phyloP scores from a whole-genome alignment of 2,329 filamentous ascomycete species.

The Huntiella decipiens region DNA sequence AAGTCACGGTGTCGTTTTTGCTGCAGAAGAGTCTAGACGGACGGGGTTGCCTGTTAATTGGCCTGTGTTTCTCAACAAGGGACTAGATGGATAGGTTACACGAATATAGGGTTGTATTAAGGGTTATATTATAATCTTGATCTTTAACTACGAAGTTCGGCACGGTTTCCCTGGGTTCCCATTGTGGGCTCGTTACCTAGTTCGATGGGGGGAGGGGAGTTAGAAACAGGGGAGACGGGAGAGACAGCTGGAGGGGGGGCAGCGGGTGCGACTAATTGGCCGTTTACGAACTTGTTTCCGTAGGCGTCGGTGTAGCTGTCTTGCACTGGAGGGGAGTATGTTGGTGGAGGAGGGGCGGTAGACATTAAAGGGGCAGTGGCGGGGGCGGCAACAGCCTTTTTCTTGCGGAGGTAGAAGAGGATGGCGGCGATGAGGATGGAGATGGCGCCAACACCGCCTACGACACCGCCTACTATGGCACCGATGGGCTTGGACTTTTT shows the following conservation, averaged over 20 bases:
- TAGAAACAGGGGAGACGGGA: slow-evolving; percentile 6
- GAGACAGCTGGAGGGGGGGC: slow-evolving; percentile 2
- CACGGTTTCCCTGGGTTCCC: neutral
- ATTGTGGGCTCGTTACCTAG: neutral
- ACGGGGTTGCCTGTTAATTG: slow-evolving; percentile 55
- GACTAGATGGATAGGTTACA: too few species aligned
- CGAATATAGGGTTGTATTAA: too few species aligned
- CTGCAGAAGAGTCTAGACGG: slow-evolving; percentile 68
- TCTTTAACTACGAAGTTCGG: too few species aligned
- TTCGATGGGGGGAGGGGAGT: neutral
- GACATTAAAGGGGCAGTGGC: neutral
- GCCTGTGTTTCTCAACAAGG: slow-evolving; percentile 14
- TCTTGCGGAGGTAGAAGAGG: slow-evolving; percentile 24
- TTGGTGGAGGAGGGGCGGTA: slow-evolving; percentile 16
- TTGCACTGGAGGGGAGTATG: slow-evolving; percentile 12
- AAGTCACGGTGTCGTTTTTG: slow-evolving; percentile 85
- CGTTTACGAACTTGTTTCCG: slow-evolving; percentile 1
- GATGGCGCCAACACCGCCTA: slow-evolving; percentile 17
- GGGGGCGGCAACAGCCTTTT: slow-evolving; percentile 12
- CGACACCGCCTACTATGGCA: slow-evolving; percentile 20
- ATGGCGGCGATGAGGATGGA: slow-evolving; percentile 23
- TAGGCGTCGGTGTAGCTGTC: slow-evolving; percentile 3
- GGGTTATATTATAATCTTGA: too few species aligned
- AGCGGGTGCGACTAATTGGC: slow-evolving; percentile 1
- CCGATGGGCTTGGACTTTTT: slow-evolving; percentile 15